Evolutionary conservation across 2,329 filamentous ascomycete species (phyloP).

Genomic region (Leptographium lundbergii): DNA sequence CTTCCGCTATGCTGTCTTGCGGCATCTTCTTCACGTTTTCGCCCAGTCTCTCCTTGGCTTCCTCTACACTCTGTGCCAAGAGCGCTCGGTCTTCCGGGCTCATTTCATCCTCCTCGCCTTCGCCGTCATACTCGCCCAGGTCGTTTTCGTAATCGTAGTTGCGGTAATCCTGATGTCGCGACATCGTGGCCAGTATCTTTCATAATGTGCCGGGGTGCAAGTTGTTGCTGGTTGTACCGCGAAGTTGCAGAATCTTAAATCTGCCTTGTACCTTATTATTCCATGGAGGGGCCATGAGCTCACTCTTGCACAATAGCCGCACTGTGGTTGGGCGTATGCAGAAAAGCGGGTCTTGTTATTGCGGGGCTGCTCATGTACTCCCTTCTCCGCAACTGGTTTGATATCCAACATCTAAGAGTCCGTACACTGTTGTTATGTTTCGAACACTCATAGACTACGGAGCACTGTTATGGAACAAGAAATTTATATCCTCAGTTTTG

Average conservation of each 20-base stretch:
- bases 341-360: no score
- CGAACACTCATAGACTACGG: no score
- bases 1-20: conserved; percentile 64
- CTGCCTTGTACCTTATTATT: no score
- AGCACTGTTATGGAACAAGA: no score
- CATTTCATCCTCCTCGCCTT: conserved; percentile 31
- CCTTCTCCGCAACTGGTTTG: no score
- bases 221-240: neutral
- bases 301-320: no score
- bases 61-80: conserved; percentile 52
- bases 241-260: neutral
- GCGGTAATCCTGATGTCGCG: conserved; percentile 32
- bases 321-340: no score
- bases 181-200: conserved; percentile 21
- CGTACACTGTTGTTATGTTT: no score
- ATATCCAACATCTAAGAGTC: no score
- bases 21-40: conserved; percentile 43
- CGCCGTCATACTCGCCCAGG: conserved; percentile 36
- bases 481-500: no score
- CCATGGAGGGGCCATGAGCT: no score
- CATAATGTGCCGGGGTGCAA: neutral
- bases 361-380: no score
- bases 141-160: conserved; percentile 39
- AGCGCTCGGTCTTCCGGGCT: conserved; percentile 33
- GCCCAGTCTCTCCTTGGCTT: conserved; percentile 56